These are phyloP conservation scores for Xerocomus nothofagi DNA, from an alignment of 1,284 basidiomycete genomes.

Conservation along the genomic window DNA sequence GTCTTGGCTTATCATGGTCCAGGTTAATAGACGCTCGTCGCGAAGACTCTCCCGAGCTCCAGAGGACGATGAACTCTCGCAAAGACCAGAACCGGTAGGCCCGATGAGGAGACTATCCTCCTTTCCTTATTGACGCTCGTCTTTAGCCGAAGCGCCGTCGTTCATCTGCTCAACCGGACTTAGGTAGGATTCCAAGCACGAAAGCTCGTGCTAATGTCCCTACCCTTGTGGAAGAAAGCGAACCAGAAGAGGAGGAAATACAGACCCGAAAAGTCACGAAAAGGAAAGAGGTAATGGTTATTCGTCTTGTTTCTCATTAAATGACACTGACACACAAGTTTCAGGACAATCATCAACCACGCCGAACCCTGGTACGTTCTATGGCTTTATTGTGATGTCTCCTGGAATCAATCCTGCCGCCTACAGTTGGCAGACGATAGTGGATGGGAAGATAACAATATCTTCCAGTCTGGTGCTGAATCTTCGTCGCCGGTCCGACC, in stretches of 20 bases:
- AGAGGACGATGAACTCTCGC: constrained; percentile 39
- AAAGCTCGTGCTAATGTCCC: constrained; percentile 42
- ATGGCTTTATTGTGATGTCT: not conserved
- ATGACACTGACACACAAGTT: constrained; percentile 33
- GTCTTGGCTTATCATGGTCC: constrained; percentile 14
- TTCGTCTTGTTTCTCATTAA: not conserved
- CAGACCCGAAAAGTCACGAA: constrained; percentile 60
- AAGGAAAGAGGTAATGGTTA: constrained; percentile 52
- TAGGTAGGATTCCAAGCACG: constrained; percentile 52
- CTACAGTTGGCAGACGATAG: constrained; percentile 54
- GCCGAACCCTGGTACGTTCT: constrained; percentile 49
- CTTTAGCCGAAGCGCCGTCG: constrained; percentile 58
- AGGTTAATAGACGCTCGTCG: constrained; percentile 41
- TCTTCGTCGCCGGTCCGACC: constrained; percentile 71
- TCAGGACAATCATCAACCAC: constrained; percentile 47
- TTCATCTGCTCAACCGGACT: constrained; percentile 67
- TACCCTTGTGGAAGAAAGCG: constrained; percentile 69
- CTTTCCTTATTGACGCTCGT: constrained; percentile 9
- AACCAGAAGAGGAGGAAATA: constrained; percentile 62
- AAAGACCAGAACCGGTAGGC: constrained; percentile 51
- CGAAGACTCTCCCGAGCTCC: constrained; percentile 50
- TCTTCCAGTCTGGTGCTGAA: constrained; percentile 80
- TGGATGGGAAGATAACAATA: constrained; percentile 84
- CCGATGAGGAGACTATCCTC: not conserved
- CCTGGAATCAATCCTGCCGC: constrained; percentile 3